A percentile compares a stretch with the other conserved stretches of the same genome.
These are phyloP conservation scores for Mallotus japonicus DNA, from an alignment of 441 rosid genomes.

Conservation along the genomic window DNA sequence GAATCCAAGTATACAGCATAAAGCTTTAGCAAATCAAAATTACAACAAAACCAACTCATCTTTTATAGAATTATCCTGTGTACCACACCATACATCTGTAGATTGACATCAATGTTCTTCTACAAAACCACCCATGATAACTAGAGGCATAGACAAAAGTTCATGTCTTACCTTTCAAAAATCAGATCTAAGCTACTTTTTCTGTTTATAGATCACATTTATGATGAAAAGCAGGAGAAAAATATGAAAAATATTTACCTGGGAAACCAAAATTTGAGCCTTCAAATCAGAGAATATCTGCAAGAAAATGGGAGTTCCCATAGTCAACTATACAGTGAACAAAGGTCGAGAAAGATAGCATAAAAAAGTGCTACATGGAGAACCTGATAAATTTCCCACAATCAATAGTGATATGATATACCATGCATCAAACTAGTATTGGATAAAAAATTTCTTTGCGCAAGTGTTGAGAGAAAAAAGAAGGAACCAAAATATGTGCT, in stretches of 20 bases:
- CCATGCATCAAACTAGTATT: neutral
- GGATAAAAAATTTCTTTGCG: neutral
- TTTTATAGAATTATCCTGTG: neutral
- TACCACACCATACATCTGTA: neutral
- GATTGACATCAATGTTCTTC: neutral
- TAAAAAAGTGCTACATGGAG: too few species aligned
- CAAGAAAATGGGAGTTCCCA: conserved; percentile 27
- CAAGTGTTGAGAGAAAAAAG: neutral
- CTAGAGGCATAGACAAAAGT: neutral
- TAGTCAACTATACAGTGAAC: conserved; percentile 1
- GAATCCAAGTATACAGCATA: neutral
- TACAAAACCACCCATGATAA: neutral
- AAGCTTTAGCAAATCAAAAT: neutral
- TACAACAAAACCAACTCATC: neutral
- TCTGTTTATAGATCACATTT: neutral
- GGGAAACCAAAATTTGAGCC: conserved; percentile 87
- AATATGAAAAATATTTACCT: conserved; percentile 41
- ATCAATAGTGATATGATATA: neutral
- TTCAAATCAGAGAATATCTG: conserved; percentile 88
- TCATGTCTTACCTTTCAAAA: neutral
- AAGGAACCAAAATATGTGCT: neutral
- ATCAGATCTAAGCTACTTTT: neutral
- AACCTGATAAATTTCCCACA: neutral
- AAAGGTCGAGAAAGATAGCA: too few species aligned
- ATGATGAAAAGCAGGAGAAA: neutral